Base-by-base conservation (phyloP, 768 basidiomycete species). In the Plicaturopsis crispa region DNA sequence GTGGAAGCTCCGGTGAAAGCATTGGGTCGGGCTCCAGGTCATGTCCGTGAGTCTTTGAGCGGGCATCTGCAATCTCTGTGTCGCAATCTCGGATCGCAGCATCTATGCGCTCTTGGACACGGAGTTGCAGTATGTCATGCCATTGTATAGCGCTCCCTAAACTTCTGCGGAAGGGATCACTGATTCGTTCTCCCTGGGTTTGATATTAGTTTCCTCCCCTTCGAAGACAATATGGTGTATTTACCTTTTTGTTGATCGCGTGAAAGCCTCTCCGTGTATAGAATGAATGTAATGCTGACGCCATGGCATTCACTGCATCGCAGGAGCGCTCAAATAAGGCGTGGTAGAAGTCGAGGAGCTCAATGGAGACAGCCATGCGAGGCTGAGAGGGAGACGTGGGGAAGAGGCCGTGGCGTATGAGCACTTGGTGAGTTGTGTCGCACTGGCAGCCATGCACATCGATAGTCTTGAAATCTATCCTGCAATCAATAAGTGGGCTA, bases 131-230 rank as follows among this genome's bases (percentile, higher is more conserved):
- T 10, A 31, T 33, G 32, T 56, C 50, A 22, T 50, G 48, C 54
- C 54, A 56, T 24, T 52, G 52, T 7, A 47, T 31, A 1, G 51
- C 51, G 34, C 50, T 38, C 1, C 47, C 47, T 3, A 56, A 19
- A 4, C 50, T 41, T 16, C 38, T 32, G 5, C 51, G 46, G 26
- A 52, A 56, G 6, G 55, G 47, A n/a, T 56, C 51, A 19, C 36
- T 22, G 13, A 49, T 28, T 11, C 20, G 21, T 14, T 51, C 39
- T 10, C 49, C 49, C 52, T 51, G 36, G 18, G 10, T 13, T 12
- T 13, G 33, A 18, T 34, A 18, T 8, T 8, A 8, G 12, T 18
- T 34, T 19, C 17, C 10, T 10, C 8, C 35, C 6, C 10, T 2
- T n/a, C n/a, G 22, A 7, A 12, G 18, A 21, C 17, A 20, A 5